Conservation (phyloP, 768 basidiomycete genomes). For the Pholiota conissans region DNA sequence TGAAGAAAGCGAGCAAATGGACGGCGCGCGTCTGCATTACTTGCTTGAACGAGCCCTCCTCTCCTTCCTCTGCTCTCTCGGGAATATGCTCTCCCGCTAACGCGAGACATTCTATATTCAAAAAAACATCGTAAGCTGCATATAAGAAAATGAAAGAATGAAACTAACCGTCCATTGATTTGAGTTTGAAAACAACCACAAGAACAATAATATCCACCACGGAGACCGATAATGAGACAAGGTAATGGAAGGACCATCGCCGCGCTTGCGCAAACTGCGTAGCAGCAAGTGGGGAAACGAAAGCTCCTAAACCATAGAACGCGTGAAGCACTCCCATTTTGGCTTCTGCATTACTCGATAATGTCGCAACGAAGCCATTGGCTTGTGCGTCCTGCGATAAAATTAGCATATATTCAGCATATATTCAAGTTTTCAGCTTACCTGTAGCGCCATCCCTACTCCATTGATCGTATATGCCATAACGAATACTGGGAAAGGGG, state of each 20-base stretch:
- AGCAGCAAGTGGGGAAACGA: slow-evolving; percentile 70
- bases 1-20: slow-evolving; percentile 63
- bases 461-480: slow-evolving; percentile 46
- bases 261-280: slow-evolving; percentile 73
- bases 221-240: slow-evolving; percentile 69
- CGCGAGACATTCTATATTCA: slow-evolving; percentile 46
- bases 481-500: slow-evolving; percentile 65
- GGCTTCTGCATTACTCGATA: slow-evolving; percentile 51
- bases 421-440: slow-evolving; percentile 16
- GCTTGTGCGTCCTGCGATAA: slow-evolving; percentile 63
- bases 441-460: slow-evolving; percentile 44
- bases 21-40: slow-evolving; percentile 54
- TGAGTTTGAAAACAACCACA: slow-evolving; percentile 61
- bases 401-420: background rate
- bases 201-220: slow-evolving; percentile 54
- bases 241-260: slow-evolving; percentile 79
- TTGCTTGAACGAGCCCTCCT: slow-evolving; percentile 43
- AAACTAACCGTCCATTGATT: slow-evolving; percentile 62
- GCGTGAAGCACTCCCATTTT: slow-evolving; percentile 60
- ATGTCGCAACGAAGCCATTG: slow-evolving; percentile 65
- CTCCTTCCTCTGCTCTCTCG: slow-evolving; percentile 33
- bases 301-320: slow-evolving; percentile 66
- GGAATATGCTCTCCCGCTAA: slow-evolving; percentile 50
- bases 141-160: background rate
- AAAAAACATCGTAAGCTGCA: background rate